These are phyloP conservation scores for Rhododendron ovatum DNA, from an alignment of 148 eudicot genomes.

Conservation along the genomic window DNA sequence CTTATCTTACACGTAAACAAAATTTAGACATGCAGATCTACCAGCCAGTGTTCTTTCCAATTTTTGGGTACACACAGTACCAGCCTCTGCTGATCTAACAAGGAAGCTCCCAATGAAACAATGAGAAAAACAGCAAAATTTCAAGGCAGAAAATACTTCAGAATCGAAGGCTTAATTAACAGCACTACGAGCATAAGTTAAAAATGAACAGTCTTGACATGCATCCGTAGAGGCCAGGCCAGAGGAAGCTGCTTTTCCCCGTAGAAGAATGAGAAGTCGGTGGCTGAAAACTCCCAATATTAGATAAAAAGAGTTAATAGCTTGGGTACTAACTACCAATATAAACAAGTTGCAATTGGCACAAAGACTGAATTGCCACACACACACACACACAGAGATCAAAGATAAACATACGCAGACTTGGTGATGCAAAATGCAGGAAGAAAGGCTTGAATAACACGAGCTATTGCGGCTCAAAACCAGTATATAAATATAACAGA, in stretches of 20 bases:
- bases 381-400: neutral
- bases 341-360: neutral
- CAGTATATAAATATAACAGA: neutral
- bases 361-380: neutral
- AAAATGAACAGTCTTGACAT: neutral
- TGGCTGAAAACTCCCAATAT: neutral
- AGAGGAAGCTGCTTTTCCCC: neutral
- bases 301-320: neutral
- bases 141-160: neutral
- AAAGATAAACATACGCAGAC: neutral
- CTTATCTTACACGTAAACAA: neutral
- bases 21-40: neutral
- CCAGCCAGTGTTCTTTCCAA: neutral
- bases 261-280: neutral
- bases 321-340: neutral
- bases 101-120: neutral
- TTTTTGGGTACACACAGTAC: neutral
- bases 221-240: neutral
- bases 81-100: neutral
- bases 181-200: neutral
- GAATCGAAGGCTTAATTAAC: neutral
- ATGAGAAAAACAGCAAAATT: neutral
- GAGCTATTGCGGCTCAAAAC: neutral
- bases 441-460: neutral
- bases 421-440: neutral